These are phyloP conservation scores for Gnomoniopsis smithogilvyi DNA, from an alignment of 2,329 filamentous ascomycete species.

Conservation along the genomic window DNA sequence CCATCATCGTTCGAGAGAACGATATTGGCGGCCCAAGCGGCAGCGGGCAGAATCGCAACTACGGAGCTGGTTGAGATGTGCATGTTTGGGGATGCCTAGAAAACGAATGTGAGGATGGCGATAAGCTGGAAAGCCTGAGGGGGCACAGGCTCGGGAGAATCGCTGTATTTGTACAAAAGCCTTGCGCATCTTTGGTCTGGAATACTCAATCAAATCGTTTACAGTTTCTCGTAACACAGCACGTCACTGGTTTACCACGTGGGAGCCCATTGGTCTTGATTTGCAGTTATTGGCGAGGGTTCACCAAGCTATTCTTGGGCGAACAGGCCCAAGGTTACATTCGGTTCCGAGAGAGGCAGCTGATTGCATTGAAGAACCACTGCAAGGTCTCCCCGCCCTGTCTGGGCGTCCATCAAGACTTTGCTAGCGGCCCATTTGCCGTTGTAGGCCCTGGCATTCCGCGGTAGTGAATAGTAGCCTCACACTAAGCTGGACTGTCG, in stretches of 20 bases:
- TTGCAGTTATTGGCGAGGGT: background rate
- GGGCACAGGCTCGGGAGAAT: too few species aligned
- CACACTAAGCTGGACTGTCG: too few species aligned
- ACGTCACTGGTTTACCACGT: background rate
- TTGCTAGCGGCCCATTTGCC: too few species aligned
- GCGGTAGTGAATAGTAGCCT: too few species aligned
- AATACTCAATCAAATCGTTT: background rate
- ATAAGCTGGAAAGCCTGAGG: too few species aligned
- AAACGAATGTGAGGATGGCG: background rate
- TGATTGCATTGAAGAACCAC: background rate
- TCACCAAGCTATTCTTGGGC: background rate
- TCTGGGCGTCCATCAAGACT: too few species aligned
- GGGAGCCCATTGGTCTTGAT: background rate
- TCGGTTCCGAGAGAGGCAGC: background rate
- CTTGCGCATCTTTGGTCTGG: background rate
- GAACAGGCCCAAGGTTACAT: background rate
- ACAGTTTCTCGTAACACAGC: background rate
- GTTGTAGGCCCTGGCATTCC: too few species aligned
- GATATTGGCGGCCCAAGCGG: background rate
- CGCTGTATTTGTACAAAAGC: background rate
- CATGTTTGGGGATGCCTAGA: background rate
- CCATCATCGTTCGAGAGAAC: slow-evolving; percentile 60
- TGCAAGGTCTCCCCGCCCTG: background rate
- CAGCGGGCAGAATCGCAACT: background rate
- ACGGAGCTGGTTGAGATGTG: background rate